Percentiles rank a stretch among this genome's conserved stretches.
Conservation (phyloP, 2,329 filamentous ascomycete species). For the Paecilomyces formosus region DNA sequence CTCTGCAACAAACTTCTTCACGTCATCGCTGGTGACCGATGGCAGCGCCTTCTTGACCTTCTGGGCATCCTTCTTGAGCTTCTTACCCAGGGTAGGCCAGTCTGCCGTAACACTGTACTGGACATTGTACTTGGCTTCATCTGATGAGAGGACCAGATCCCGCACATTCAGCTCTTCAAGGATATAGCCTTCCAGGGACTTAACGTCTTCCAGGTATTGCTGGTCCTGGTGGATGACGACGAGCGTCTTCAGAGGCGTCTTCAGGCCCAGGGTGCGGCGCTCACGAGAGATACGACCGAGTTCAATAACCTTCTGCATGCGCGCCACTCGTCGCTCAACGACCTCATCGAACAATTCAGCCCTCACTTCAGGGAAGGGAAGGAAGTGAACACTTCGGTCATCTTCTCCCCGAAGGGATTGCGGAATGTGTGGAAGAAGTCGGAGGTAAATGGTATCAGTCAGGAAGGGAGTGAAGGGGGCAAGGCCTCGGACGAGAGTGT, state of each 20-base stretch:
- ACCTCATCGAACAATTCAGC: constrained; percentile 79
- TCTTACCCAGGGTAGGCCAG: constrained; percentile 92
- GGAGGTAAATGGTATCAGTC: constrained; percentile 87
- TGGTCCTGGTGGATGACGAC: constrained; percentile 80
- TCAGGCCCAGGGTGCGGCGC: constrained; percentile 73
- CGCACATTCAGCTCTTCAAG: constrained; percentile 85
- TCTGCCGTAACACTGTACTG: constrained; percentile 85
- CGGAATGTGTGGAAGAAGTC: constrained; percentile 74
- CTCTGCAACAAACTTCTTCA: constrained; percentile 66
- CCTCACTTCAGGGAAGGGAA: constrained; percentile 80
- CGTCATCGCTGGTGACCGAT: constrained; percentile 66
- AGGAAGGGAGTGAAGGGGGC: constrained; percentile 95
- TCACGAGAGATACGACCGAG: constrained; percentile 81
- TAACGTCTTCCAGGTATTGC: constrained; percentile 79
- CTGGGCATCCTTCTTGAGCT: constrained; percentile 89
- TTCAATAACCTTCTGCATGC: constrained; percentile 96
- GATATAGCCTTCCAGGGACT: constrained; percentile 80
- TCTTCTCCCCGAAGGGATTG: constrained; percentile 63
- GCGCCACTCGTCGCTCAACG: constrained; percentile 75
- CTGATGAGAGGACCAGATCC: constrained; percentile 73
- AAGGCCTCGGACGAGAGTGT: constrained; percentile 76
- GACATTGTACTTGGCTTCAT: constrained; percentile 87
- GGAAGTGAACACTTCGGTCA: constrained; percentile 81
- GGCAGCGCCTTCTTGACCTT: constrained; percentile 89
- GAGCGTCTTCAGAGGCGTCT: constrained; percentile 83